These are phyloP conservation scores for Alternaria alternata DNA, from an alignment of 2,329 filamentous ascomycete species.

Conservation along the genomic window DNA sequence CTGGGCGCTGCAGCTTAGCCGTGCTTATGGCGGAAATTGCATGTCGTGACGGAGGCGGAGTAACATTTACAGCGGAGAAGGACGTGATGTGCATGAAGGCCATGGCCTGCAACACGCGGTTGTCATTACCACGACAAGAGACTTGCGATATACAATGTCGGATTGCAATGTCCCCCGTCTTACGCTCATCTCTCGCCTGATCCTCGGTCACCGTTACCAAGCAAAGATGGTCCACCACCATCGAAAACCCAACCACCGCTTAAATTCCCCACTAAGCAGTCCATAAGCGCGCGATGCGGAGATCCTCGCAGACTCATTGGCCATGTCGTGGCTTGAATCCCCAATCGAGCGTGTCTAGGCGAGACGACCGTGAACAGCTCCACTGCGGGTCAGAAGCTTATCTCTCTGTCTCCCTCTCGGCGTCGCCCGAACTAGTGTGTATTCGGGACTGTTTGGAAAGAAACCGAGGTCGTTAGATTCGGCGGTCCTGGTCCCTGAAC, in stretches of 20 bases:
- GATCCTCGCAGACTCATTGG: conserved; percentile 5
- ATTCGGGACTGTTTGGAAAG: not conserved
- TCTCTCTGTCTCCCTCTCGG: conserved; percentile 6
- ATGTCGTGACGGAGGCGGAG: not conserved
- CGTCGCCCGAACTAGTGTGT: conserved; percentile 1
- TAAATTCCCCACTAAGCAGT: not conserved
- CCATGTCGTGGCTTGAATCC: conserved; percentile 9
- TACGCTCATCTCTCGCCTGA: conserved; percentile 6
- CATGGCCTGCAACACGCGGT: not conserved
- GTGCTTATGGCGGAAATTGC: not conserved
- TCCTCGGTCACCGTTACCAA: conserved; percentile 4
- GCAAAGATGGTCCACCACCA: not conserved
- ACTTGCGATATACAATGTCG: not conserved
- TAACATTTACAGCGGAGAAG: not conserved
- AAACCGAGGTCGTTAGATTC: conserved; percentile 12
- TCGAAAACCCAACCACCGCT: not conserved
- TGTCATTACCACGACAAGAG: not conserved
- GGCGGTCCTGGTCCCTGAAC: conserved; percentile 10
- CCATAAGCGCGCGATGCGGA: conserved; percentile 2
- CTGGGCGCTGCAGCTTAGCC: conserved; percentile 12
- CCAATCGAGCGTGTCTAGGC: conserved; percentile 11
- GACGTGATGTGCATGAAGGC: not conserved
- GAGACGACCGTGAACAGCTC: conserved; percentile 12
- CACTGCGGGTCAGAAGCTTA: conserved; percentile 21
- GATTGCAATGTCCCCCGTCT: not conserved